phyloP scores from a whole-genome alignment of 2,329 filamentous ascomycete genomes.

The Cordyceps cicadae region DNA sequence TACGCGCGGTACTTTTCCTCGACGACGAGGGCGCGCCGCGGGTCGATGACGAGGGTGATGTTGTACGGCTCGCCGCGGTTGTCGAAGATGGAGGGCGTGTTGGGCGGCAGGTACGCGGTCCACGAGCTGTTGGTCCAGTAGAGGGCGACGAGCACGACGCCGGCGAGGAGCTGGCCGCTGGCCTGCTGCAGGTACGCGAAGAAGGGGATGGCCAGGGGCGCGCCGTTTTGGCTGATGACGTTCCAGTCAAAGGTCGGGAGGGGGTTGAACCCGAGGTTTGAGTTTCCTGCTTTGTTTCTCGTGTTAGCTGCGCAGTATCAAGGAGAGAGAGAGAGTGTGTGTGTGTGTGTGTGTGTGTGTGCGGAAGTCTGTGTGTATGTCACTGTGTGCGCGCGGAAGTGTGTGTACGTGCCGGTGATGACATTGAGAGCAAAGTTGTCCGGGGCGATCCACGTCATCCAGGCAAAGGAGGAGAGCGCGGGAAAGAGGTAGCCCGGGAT shows the following conservation, averaged over 20 bases:
- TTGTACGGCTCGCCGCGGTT: slow-evolving; percentile 34
- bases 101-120: slow-evolving; percentile 39
- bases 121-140: slow-evolving; percentile 30
- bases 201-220: slow-evolving; percentile 4
- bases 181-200: slow-evolving; percentile 1
- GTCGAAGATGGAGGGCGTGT: slow-evolving; percentile 36
- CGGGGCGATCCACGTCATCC: slow-evolving; percentile 39
- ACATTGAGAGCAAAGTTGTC: slow-evolving; percentile 30
- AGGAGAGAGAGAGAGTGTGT: no score
- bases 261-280: slow-evolving; percentile 1
- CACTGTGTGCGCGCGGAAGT: no score
- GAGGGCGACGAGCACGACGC: not conserved
- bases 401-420: not conserved
- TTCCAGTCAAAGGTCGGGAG: slow-evolving; percentile 10
- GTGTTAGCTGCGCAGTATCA: no score
- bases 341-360: no score
- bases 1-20: slow-evolving; percentile 27
- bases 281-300: not conserved
- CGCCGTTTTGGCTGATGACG: not conserved
- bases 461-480: slow-evolving; percentile 34
- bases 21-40: slow-evolving; percentile 22
- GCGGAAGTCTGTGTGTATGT: no score
- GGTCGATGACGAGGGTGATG: slow-evolving; percentile 35
- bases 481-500: slow-evolving; percentile 35
- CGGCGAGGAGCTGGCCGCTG: not conserved